Conservation (phyloP, 73 alveolate species). For the Paraurostyla sp. region DNA sequence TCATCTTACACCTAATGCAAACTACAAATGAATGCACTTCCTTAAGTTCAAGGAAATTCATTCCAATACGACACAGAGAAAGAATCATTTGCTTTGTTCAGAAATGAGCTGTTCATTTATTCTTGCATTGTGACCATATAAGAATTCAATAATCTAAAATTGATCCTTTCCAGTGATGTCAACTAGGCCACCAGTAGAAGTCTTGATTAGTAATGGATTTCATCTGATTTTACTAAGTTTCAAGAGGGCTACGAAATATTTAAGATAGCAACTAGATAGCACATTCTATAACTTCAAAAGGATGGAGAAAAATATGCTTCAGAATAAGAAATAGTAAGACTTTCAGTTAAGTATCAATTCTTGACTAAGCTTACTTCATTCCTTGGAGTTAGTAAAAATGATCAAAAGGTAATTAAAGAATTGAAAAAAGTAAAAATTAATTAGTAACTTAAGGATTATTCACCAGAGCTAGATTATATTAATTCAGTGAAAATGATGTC, state of each 20-base stretch:
- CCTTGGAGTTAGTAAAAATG: neutral
- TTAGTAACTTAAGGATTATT: too few species aligned
- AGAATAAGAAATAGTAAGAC: neutral
- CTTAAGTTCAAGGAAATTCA: neutral
- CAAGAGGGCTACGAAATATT: neutral
- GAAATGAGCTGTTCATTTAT: neutral
- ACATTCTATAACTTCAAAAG: neutral
- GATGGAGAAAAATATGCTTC: neutral
- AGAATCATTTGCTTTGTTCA: neutral
- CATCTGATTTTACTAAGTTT: neutral
- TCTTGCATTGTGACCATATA: neutral
- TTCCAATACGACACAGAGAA: neutral
- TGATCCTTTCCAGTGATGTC: neutral
- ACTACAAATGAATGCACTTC: neutral
- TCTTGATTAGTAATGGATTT: neutral
- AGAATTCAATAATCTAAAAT: neutral
- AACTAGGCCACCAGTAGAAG: neutral
- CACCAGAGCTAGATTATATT: too few species aligned
- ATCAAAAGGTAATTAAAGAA: too few species aligned
- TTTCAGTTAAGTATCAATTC: neutral
- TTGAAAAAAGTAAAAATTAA: too few species aligned
- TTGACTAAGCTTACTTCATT: neutral
- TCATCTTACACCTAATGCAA: conserved; percentile 6
- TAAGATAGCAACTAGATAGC: neutral
- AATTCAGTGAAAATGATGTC: too few species aligned